phyloP scores from a whole-genome alignment of 1,284 basidiomycete genomes.

The Ganoderma lingzhi region DNA sequence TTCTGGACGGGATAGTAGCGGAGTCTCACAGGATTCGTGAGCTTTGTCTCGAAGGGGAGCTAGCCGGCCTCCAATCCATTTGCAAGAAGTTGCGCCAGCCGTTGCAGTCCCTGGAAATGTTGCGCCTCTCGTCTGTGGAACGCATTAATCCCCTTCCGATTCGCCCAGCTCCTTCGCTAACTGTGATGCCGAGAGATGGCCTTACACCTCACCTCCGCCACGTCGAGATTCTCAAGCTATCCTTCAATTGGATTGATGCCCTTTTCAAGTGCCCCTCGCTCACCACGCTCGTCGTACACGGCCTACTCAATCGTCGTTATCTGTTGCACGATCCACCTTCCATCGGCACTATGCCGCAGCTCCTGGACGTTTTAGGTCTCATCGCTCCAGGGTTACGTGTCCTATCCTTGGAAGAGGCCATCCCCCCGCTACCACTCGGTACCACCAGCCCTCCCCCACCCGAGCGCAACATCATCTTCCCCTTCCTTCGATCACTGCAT shows the following conservation, averaged over 20 bases:
- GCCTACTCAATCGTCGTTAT: neutral
- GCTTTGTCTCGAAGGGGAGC: neutral
- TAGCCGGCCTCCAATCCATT: neutral
- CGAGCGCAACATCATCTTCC: neutral
- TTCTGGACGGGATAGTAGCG: neutral
- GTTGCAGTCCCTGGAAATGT: neutral
- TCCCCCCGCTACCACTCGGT: neutral
- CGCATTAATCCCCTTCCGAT: neutral
- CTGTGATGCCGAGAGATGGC: neutral
- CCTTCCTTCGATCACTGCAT: neutral
- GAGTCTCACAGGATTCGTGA: neutral
- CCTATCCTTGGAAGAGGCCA: neutral
- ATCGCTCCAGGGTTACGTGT: neutral
- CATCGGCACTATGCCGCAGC: neutral
- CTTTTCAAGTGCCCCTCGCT: neutral
- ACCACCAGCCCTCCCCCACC: neutral
- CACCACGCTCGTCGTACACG: neutral
- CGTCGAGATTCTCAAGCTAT: neutral
- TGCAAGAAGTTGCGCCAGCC: slow-evolving; percentile 2
- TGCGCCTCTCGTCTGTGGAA: neutral
- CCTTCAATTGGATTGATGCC: neutral
- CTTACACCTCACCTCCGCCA: slow-evolving; percentile 3
- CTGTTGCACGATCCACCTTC: neutral
- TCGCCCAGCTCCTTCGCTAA: neutral
- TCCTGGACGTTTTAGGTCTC: neutral